Evolutionary conservation across 208 protist genomes (phyloP).

Genomic region (Leishmania guyanensis): DNA sequence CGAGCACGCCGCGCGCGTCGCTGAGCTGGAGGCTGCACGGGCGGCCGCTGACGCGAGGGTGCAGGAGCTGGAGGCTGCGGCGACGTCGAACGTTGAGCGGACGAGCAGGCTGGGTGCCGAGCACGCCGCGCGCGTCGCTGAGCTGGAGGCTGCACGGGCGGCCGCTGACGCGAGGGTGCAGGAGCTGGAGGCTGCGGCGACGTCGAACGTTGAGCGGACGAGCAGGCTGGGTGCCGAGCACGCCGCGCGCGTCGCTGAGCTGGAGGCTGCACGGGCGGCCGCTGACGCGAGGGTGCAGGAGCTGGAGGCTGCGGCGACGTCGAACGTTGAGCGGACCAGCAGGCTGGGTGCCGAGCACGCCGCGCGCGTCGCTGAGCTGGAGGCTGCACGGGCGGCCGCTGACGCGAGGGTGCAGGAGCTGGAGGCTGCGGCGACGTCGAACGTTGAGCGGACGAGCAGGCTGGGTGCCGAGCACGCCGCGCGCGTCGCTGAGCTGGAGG

Average conservation of each 20-base stretch:
- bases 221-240: neutral
- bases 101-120: neutral
- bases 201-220: neutral
- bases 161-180: neutral
- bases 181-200: conserved; percentile 1
- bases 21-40: neutral
- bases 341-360: conserved; percentile 7
- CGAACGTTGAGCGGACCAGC: neutral
- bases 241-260: neutral
- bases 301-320: conserved; percentile 11
- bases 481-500: neutral
- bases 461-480: conserved; percentile 1
- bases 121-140: neutral
- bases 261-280: neutral
- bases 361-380: conserved; percentile 3
- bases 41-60: neutral
- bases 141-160: neutral
- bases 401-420: conserved; percentile 5
- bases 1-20: neutral
- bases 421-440: neutral
- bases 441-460: neutral
- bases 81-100: neutral
- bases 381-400: neutral
- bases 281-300: neutral
- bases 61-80: neutral